These are phyloP conservation scores for Aegle marmelos DNA, from an alignment of 345 rosid species.

Conservation along the genomic window DNA sequence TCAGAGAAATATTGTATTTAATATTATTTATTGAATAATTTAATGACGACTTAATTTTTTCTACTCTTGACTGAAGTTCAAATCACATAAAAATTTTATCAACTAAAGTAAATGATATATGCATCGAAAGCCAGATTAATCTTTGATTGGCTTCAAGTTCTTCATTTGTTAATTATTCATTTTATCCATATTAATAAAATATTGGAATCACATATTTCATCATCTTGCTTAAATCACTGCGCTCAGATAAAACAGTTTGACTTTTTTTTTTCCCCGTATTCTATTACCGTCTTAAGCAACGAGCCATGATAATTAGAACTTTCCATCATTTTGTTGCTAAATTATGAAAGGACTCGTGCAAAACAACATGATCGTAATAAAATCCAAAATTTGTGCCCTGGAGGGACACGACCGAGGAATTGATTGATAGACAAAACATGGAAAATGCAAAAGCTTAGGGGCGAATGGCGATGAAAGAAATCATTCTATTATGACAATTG, in stretches of 20 bases:
- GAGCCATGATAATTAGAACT: not conserved
- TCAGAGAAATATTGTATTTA: too few relatives aligned
- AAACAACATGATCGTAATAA: not conserved
- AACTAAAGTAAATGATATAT: too few relatives aligned
- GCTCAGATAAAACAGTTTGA: not conserved
- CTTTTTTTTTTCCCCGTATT: too few relatives aligned
- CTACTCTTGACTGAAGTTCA: fast-evolving
- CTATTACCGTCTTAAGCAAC: not conserved
- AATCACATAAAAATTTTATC: too few relatives aligned
- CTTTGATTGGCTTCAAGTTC: not conserved
- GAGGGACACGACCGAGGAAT: not conserved
- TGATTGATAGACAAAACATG: not conserved
- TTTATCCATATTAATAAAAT: not conserved
- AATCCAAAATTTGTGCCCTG: not conserved
- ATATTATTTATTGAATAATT: too few relatives aligned
- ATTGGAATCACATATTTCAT: too few relatives aligned
- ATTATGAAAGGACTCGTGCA: not conserved
- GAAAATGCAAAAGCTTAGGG: not conserved
- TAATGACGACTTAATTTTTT: too few relatives aligned
- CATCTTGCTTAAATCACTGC: too few relatives aligned
- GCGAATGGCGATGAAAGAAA: not conserved
- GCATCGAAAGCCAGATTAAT: not conserved
- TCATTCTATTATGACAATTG: not conserved
- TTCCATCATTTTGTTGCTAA: too few relatives aligned
- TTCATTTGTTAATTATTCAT: not conserved